Evolutionary conservation across 1,139 yeast species (phyloP).

Genomic region (Debaryomycetaceae sp.): DNA sequence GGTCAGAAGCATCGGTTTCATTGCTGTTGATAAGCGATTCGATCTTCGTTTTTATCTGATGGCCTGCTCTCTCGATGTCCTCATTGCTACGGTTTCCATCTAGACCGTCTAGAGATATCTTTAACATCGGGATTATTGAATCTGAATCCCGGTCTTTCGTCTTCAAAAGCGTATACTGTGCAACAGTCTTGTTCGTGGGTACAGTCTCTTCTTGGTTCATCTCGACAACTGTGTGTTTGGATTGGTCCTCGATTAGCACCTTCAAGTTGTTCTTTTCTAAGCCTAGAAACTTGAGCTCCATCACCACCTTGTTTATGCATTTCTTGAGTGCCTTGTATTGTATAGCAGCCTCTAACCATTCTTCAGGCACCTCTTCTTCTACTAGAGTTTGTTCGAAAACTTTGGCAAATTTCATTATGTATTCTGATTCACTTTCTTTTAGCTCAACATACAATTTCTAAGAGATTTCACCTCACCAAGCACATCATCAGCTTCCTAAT

Average conservation of each 20-base stretch:
- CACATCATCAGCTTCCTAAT: neutral
- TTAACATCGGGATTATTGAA: conserved; percentile 35
- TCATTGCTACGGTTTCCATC: conserved; percentile 32
- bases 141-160: conserved; percentile 14
- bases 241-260: conserved; percentile 33
- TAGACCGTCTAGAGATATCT: conserved; percentile 35
- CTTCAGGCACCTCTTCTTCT: conserved; percentile 61
- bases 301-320: conserved; percentile 58
- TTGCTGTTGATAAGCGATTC: conserved; percentile 24
- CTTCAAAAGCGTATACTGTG: conserved; percentile 40
- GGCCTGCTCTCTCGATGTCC: conserved; percentile 33
- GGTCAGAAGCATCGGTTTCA: conserved; percentile 10
- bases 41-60: conserved; percentile 29
- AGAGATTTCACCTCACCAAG: neutral
- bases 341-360: conserved; percentile 68
- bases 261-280: conserved; percentile 48
- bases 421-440: too few species aligned
- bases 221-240: conserved; percentile 25
- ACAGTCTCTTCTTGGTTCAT: conserved; percentile 29
- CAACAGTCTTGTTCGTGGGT: conserved; percentile 40
- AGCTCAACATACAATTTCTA: neutral
- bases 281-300: conserved; percentile 55
- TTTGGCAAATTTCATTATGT: conserved; percentile 69
- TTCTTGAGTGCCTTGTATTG: conserved; percentile 71
- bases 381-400: conserved; percentile 59